Evolutionary conservation across 768 basidiomycete genomes (phyloP).

Genomic region (Auricularia heimuer): DNA sequence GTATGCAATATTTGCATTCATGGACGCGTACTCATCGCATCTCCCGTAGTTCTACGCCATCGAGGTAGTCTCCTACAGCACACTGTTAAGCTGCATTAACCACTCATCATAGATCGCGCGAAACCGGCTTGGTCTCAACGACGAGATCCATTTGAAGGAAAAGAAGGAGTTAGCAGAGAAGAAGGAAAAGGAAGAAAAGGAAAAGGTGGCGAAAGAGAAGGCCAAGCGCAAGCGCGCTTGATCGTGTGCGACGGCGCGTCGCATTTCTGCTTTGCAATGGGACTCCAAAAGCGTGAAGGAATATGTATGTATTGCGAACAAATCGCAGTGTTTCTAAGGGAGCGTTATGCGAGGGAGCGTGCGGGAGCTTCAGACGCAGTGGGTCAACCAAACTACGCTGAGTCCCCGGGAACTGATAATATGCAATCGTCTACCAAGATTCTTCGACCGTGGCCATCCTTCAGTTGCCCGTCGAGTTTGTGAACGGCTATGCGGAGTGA

Average conservation of each 20-base stretch:
- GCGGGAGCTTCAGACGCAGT: too few relatives aligned
- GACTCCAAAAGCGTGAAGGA: too few relatives aligned
- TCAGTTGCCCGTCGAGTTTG: neutral
- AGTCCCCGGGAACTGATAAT: too few relatives aligned
- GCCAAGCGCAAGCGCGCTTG: neutral
- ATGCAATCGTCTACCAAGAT: too few relatives aligned
- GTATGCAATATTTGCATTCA: slow-evolving; percentile 23
- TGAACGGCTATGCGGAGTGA: neutral
- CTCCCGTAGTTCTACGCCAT: slow-evolving; percentile 76
- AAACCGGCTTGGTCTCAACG: slow-evolving; percentile 85
- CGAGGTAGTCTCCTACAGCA: slow-evolving; percentile 43
- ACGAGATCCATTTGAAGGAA: slow-evolving; percentile 71
- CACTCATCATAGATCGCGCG: slow-evolving; percentile 60
- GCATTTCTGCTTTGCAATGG: too few relatives aligned
- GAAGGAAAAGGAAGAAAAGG: slow-evolving; percentile 48
- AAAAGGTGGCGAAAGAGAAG: slow-evolving; percentile 12
- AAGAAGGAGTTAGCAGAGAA: slow-evolving; percentile 51
- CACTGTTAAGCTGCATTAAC: neutral
- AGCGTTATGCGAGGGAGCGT: too few relatives aligned
- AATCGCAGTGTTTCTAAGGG: neutral
- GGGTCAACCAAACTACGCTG: too few relatives aligned
- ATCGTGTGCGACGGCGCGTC: neutral
- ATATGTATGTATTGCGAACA: neutral
- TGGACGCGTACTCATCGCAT: neutral
- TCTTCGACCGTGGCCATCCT: neutral